phyloP scores from a whole-genome alignment of 2,329 filamentous ascomycete species.

The Clarireedia sp. region DNA sequence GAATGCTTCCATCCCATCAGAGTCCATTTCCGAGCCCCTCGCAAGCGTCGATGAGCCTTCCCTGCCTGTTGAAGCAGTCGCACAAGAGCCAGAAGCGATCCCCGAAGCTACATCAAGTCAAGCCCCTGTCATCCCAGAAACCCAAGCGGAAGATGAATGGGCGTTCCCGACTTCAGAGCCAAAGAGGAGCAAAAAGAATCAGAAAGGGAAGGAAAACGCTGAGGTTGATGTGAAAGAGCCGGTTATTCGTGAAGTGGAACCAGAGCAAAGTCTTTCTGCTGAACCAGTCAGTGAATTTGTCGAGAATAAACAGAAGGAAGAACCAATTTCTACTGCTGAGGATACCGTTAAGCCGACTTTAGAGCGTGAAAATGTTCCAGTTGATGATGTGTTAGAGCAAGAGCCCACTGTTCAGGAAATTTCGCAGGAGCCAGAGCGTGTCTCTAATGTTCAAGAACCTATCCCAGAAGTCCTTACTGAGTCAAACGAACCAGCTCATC shows the following conservation, averaged over 20 bases:
- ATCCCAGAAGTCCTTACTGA: not conserved
- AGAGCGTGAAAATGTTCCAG: not conserved
- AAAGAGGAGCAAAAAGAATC: not conserved
- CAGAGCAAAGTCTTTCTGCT: not conserved
- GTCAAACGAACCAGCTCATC: not conserved
- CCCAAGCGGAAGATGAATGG: not conserved
- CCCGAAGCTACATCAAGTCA: not conserved
- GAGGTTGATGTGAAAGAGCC: not conserved
- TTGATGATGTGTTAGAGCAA: not conserved
- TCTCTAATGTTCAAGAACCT: not conserved
- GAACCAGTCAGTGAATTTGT: not conserved
- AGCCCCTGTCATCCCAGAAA: not conserved
- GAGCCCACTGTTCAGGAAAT: not conserved
- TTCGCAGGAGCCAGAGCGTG: not conserved
- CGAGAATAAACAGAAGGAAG: not conserved
- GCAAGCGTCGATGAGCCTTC: too few species aligned
- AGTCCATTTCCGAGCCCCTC: too few species aligned
- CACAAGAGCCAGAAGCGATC: not conserved
- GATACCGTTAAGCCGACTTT: not conserved
- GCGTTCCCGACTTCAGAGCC: not conserved
- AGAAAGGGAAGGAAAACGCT: not conserved
- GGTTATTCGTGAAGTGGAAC: not conserved
- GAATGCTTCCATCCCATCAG: too few species aligned
- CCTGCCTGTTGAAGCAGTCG: too few species aligned
- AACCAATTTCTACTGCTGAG: not conserved